Percentiles rank a stretch among this genome's conserved stretches.
Conservation (phyloP, 768 basidiomycete genomes). For the Lyophyllum decastes region DNA sequence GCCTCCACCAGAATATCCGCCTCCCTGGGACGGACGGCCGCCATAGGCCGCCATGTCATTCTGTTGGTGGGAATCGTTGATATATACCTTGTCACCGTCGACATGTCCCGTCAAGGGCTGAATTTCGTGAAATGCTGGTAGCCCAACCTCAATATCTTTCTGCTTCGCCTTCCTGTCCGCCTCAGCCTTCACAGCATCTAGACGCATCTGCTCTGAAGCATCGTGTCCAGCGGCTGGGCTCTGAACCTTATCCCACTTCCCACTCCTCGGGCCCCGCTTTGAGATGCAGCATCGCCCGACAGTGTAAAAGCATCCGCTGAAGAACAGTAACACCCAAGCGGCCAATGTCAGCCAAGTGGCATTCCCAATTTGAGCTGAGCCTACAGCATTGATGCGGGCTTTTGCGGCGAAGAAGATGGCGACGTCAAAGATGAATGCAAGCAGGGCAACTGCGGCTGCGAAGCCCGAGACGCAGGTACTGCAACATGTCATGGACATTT, state of each 20-base stretch:
- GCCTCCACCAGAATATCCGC: constrained; percentile 47
- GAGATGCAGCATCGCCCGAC: constrained; percentile 85
- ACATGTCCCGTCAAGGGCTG: constrained; percentile 66
- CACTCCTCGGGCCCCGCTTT: constrained; percentile 43
- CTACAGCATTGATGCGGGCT: constrained; percentile 79
- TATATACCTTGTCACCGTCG: constrained; percentile 56
- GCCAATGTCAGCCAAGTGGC: constrained; percentile 91
- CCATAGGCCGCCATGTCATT: constrained; percentile 27
- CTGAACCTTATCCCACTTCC: constrained; percentile 39
- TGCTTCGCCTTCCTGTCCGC: constrained; percentile 78
- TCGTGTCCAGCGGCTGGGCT: constrained; percentile 26
- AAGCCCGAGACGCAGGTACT: constrained; percentile 82
- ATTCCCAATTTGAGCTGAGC: constrained; percentile 79
- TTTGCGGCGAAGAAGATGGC: constrained; percentile 90
- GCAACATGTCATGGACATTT: constrained; percentile 83
- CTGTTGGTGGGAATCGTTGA: constrained; percentile 48
- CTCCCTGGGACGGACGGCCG: constrained; percentile 29
- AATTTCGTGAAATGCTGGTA: constrained; percentile 76
- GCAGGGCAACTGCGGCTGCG: constrained; percentile 73
- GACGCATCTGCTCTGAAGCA: constrained; percentile 67
- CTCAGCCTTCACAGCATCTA: constrained; percentile 87
- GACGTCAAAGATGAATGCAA: constrained; percentile 93
- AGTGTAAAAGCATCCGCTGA: constrained; percentile 87
- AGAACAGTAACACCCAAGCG: constrained; percentile 84
- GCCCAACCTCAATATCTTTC: constrained; percentile 57